Evolutionary conservation across 257 asterid genomes (phyloP).

Genomic region (Nyctanthes arbortristis): DNA sequence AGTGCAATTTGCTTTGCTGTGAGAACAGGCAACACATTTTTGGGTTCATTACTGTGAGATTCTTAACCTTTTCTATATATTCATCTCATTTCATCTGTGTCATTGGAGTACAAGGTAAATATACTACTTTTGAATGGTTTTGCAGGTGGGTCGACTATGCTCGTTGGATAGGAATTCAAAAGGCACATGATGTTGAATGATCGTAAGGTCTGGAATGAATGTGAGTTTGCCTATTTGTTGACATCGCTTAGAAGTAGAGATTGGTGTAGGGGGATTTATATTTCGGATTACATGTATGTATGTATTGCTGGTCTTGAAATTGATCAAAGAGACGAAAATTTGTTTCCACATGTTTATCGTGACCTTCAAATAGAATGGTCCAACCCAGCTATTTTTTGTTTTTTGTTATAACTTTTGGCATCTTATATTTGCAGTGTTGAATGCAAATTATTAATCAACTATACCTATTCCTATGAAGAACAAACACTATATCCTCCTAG

Average conservation of each 20-base stretch:
- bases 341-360: background rate
- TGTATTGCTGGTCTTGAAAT: background rate
- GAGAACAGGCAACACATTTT: conserved; percentile 27
- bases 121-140: background rate
- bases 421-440: no score
- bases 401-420: no score
- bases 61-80: background rate
- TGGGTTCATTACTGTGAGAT: conserved; percentile 24
- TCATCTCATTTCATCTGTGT: background rate
- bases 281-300: background rate
- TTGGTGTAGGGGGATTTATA: background rate
- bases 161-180: conserved; percentile 25
- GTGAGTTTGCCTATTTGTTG: background rate
- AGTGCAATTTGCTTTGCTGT: conserved; percentile 25
- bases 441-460: no score
- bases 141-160: conserved; percentile 28
- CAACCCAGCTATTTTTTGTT: no score
- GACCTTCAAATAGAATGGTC: background rate
- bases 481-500: no score
- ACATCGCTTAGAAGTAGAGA: background rate
- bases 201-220: background rate
- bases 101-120: background rate
- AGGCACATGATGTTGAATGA: conserved; percentile 13
- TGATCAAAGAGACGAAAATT: background rate
- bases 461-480: no score